Evolutionary conservation across 805 yeast genomes (phyloP).

Genomic region (Yamadazyma sp.): DNA sequence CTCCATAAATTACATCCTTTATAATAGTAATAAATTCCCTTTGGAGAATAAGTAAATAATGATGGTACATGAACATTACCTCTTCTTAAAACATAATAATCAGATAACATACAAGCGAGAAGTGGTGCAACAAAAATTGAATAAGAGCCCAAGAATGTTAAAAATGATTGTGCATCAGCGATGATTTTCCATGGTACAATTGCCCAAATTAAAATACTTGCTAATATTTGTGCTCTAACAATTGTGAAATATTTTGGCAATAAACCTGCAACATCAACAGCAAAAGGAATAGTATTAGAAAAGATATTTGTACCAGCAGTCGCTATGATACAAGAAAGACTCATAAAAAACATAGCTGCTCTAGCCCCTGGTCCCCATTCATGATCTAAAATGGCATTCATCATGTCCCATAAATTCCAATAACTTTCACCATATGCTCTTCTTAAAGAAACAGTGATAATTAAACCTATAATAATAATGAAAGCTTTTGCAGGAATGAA

Average conservation of each 20-base stretch:
- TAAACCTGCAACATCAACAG: slow-evolving; percentile 22
- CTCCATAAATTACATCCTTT: slow-evolving; percentile 14
- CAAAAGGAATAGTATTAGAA: slow-evolving; percentile 21
- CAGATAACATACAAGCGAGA: slow-evolving; percentile 12
- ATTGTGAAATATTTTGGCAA: slow-evolving; percentile 24
- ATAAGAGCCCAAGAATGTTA: slow-evolving; percentile 14
- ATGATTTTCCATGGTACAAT: slow-evolving; percentile 16
- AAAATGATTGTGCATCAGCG: slow-evolving; percentile 11
- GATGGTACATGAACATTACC: slow-evolving; percentile 16
- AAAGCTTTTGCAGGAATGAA: slow-evolving; percentile 13
- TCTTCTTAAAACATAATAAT: slow-evolving; percentile 12
- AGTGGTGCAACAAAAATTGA: slow-evolving; percentile 15
- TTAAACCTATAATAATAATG: slow-evolving; percentile 13
- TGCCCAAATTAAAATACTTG: slow-evolving; percentile 14
- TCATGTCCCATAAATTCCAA: slow-evolving; percentile 26
- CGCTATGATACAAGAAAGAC: slow-evolving; percentile 15
- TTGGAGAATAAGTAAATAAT: slow-evolving; percentile 8
- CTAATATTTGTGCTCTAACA: slow-evolving; percentile 14
- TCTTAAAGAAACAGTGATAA: slow-evolving; percentile 8
- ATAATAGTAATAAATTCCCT: slow-evolving; percentile 11
- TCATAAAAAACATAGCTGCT: slow-evolving; percentile 19
- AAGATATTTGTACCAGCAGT: slow-evolving; percentile 27
- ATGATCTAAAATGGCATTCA: slow-evolving; percentile 21
- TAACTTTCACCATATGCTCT: slow-evolving; percentile 18
- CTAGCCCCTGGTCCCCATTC: slow-evolving; percentile 24